Percentiles rank a stretch among this genome's conserved stretches.
Conservation (phyloP, 352 stramenopile genomes). For the Globisporangium viniferum region DNA sequence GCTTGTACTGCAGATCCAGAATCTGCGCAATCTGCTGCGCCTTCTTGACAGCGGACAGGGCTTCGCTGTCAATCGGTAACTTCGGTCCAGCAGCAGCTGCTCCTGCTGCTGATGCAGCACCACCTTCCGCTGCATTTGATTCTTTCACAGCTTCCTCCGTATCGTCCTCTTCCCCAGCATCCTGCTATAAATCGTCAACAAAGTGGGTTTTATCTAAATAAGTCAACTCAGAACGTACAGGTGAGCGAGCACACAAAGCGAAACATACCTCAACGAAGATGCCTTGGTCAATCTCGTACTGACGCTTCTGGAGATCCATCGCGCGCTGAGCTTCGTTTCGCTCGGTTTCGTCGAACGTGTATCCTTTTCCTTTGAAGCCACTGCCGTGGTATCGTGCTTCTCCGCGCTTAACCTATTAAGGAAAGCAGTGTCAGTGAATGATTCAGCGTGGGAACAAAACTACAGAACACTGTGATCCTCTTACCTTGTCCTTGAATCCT, state of each 20-base stretch:
- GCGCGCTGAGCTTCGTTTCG: conserved; percentile 95
- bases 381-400: conserved; percentile 95
- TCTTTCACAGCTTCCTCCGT: conserved; percentile 36
- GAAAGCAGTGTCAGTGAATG: conserved; percentile 4
- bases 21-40: conserved; percentile 86
- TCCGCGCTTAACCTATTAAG: conserved; percentile 83
- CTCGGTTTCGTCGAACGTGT: conserved; percentile 98
- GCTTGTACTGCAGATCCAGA: conserved; percentile 75
- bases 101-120: neutral
- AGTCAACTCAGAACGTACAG: neutral
- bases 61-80: conserved; percentile 42
- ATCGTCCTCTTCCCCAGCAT: conserved; percentile 56
- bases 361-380: conserved; percentile 98
- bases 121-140: conserved; percentile 7
- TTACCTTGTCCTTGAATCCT: conserved; percentile 93
- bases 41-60: conserved; percentile 72
- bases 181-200: conserved; percentile 22
- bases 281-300: conserved; percentile 87
- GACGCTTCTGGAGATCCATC: conserved; percentile 88
- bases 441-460: neutral
- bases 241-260: neutral
- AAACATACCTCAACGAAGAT: conserved; percentile 64
- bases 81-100: conserved; percentile 7
- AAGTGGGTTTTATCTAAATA: neutral
- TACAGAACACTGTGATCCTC: neutral